These are phyloP conservation scores for Coprinopsis sp. DNA, from an alignment of 768 basidiomycete species.

Conservation along the genomic window DNA sequence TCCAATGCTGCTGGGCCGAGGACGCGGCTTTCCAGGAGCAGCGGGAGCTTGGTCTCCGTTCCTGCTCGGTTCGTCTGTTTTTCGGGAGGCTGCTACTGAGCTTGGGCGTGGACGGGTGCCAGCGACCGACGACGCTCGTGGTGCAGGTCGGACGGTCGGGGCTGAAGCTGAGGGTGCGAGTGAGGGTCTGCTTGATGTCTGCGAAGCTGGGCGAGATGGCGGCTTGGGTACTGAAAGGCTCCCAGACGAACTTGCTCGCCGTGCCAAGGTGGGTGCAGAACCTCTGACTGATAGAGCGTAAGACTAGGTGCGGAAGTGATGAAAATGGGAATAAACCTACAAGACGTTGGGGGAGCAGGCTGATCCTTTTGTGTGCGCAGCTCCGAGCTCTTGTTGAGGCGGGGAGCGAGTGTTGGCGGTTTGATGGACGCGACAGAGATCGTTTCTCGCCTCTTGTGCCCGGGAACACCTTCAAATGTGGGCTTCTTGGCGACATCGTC, in stretches of 20 bases:
- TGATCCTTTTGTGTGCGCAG: slow-evolving; percentile 58
- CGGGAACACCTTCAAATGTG: slow-evolving; percentile 77
- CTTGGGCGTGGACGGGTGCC: slow-evolving; percentile 19
- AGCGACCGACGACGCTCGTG: slow-evolving; percentile 41
- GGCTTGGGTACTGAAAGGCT: slow-evolving; percentile 27
- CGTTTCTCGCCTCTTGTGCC: slow-evolving; percentile 75
- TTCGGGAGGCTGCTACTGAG: neutral
- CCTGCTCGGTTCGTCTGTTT: neutral
- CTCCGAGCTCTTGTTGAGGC: slow-evolving; percentile 76
- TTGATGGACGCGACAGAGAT: slow-evolving; percentile 65
- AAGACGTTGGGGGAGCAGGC: slow-evolving; percentile 55
- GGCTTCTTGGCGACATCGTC: slow-evolving; percentile 28
- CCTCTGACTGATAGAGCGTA: slow-evolving; percentile 38
- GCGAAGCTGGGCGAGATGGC: slow-evolving; percentile 12
- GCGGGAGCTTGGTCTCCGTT: slow-evolving; percentile 5
- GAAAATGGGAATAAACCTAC: slow-evolving; percentile 38
- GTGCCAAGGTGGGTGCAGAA: slow-evolving; percentile 38
- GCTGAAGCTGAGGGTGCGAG: slow-evolving; percentile 11
- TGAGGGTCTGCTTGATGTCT: neutral
- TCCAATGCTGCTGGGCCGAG: slow-evolving; percentile 54
- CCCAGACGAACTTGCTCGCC: slow-evolving; percentile 41
- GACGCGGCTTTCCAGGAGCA: slow-evolving; percentile 30
- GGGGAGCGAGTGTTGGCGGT: slow-evolving; percentile 63
- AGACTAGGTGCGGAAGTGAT: neutral
- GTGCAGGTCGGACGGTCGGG: slow-evolving; percentile 18